Percentiles rank a stretch among this genome's conserved stretches.
phyloP scores from a whole-genome alignment of 192 early-diverging fungal genomes.

The Linnemannia zychae region DNA sequence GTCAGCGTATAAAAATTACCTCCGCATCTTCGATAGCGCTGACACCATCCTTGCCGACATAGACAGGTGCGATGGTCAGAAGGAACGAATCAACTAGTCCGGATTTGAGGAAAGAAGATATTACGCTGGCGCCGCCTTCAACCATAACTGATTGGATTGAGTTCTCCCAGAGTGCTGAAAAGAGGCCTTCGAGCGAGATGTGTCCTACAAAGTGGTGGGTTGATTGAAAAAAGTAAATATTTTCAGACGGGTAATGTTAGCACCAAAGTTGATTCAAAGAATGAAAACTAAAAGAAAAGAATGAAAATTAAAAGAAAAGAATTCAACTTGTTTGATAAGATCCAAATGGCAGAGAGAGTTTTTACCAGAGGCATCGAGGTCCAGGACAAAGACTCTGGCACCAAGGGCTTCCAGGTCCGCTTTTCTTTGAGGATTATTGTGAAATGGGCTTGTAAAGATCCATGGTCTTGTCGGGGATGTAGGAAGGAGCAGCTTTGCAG shows the following conservation, averaged over 20 bases:
- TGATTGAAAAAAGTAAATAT: neutral
- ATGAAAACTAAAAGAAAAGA: constrained; percentile 12
- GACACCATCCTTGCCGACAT: constrained; percentile 74
- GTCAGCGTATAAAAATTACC: constrained; percentile 30
- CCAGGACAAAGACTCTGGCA: constrained; percentile 65
- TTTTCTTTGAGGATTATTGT: constrained; percentile 35
- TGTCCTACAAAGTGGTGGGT: constrained; percentile 32
- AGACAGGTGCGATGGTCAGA: constrained; percentile 80
- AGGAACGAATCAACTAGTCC: constrained; percentile 65
- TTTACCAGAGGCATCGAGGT: constrained; percentile 45
- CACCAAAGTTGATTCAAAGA: no score
- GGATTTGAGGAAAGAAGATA: constrained; percentile 70
- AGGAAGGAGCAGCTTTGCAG: constrained; percentile 66
- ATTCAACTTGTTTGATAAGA: neutral
- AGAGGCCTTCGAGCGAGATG: constrained; percentile 29
- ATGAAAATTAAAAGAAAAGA: neutral
- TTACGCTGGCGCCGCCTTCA: constrained; percentile 88
- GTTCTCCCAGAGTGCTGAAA: constrained; percentile 18
- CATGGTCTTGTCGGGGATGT: constrained; percentile 64
- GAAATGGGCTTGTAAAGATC: constrained; percentile 62
- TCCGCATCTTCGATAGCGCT: constrained; percentile 55
- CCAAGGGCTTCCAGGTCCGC: constrained; percentile 69
- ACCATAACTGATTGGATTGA: constrained; percentile 81
- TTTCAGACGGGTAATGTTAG: no score
- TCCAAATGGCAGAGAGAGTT: no score